A percentile compares a stretch with the other conserved stretches of the same genome.
Conservation (phyloP, 2,329 filamentous ascomycete genomes). For the Cladophialophora yegresii region DNA sequence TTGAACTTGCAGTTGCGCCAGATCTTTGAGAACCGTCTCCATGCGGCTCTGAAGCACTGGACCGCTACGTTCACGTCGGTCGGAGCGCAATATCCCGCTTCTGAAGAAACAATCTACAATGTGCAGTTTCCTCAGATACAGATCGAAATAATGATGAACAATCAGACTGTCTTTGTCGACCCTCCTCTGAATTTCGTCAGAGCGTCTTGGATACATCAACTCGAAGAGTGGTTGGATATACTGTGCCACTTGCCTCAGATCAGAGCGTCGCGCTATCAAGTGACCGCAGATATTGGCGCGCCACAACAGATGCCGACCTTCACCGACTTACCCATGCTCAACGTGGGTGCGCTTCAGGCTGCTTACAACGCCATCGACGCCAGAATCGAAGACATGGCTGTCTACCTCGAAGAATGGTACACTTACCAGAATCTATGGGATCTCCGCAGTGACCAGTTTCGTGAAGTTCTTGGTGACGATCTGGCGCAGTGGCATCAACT, state of each 20-base stretch:
- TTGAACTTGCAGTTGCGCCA: slow-evolving; percentile 84
- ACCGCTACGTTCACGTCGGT: slow-evolving; percentile 75
- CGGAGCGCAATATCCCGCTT: slow-evolving; percentile 23
- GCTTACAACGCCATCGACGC: slow-evolving; percentile 83
- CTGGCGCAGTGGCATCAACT: slow-evolving; percentile 91
- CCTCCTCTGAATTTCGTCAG: slow-evolving; percentile 89
- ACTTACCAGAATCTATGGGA: slow-evolving; percentile 99
- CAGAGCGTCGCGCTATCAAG: slow-evolving; percentile 92
- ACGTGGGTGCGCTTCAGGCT: slow-evolving; percentile 73
- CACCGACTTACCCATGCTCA: slow-evolving; percentile 79
- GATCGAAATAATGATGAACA: slow-evolving; percentile 95
- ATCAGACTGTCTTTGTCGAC: slow-evolving; percentile 95
- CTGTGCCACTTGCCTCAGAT: slow-evolving; percentile 92
- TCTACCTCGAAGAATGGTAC: slow-evolving; percentile 95
- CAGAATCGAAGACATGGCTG: slow-evolving; percentile 75
- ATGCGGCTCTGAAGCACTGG: slow-evolving; percentile 82
- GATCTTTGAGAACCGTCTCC: slow-evolving; percentile 78
- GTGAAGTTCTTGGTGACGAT: slow-evolving; percentile 86
- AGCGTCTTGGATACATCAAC: slow-evolving; percentile 87
- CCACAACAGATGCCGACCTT: slow-evolving; percentile 71
- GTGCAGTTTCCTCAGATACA: slow-evolving; percentile 59
- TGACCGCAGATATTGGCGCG: slow-evolving; percentile 66
- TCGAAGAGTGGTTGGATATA: slow-evolving; percentile 90
- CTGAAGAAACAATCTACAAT: slow-evolving; percentile 37
- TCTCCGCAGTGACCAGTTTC: slow-evolving; percentile 91